A percentile compares a stretch with the other conserved stretches of the same genome.
Conservation (phyloP, 2,329 filamentous ascomycete species). For the Cryphonectria japonica region DNA sequence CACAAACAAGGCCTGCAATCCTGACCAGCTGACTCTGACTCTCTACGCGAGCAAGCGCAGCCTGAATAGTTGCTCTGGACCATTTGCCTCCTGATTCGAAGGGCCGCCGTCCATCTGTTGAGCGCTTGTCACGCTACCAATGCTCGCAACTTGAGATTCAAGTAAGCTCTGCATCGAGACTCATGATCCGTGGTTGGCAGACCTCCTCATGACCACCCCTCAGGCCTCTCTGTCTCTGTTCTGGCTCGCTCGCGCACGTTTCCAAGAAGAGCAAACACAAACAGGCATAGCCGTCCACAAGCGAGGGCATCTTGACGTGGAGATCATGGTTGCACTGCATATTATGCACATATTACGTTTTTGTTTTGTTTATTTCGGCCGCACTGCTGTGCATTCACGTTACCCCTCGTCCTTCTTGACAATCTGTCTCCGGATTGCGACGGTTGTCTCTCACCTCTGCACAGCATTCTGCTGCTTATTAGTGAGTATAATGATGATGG, state of each 20-base stretch:
- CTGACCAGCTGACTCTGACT: conserved; percentile 21
- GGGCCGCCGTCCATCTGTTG: conserved; percentile 8
- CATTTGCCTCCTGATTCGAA: conserved; percentile 1
- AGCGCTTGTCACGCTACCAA: conserved; percentile 14
- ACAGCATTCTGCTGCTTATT: not conserved
- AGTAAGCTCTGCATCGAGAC: conserved; percentile 28
- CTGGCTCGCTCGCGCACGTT: not conserved
- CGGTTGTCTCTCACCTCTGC: not conserved
- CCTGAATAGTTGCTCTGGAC: conserved; percentile 10
- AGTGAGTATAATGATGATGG: conserved; percentile 18
- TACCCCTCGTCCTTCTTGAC: not conserved
- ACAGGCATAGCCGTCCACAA: conserved; percentile 3
- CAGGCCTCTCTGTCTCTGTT: not conserved
- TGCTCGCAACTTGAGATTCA: conserved; percentile 28
- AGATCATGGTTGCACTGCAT: not conserved
- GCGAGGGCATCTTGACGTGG: conserved; percentile 2
- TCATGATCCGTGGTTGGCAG: conserved; percentile 23
- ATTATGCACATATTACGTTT: not conserved
- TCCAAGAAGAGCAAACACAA: not conserved
- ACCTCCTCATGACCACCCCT: not conserved
- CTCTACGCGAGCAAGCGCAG: conserved; percentile 6
- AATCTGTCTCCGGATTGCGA: not conserved
- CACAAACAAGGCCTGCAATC: conserved; percentile 10
- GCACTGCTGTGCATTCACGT: not conserved
- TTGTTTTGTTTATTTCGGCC: not conserved